Evolutionary conservation across 176 grass and related monocot species (phyloP).

Genomic region (Bromus sterilis): DNA sequence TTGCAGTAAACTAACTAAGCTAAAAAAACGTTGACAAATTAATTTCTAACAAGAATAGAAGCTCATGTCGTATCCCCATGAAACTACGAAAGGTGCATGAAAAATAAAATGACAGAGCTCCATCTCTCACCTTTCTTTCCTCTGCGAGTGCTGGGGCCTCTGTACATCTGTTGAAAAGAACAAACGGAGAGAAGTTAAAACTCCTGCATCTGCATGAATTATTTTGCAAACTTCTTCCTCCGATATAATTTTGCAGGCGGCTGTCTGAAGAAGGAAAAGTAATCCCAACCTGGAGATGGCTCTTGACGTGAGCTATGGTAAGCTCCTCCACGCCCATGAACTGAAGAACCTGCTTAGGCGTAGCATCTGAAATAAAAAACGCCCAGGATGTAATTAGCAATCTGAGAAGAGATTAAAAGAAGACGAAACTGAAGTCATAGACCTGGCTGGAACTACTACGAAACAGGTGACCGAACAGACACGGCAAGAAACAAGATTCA

Average conservation of each 20-base stretch:
- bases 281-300: slow-evolving; percentile 88
- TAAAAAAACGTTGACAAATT: background rate
- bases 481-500: background rate
- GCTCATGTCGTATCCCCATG: background rate
- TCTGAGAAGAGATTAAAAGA: background rate
- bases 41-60: background rate
- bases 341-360: slow-evolving; percentile 79
- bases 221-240: background rate
- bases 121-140: slow-evolving; percentile 50
- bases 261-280: no score
- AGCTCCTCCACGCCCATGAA: slow-evolving; percentile 72
- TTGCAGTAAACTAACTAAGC: background rate
- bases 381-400: background rate
- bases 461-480: background rate
- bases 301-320: slow-evolving; percentile 97
- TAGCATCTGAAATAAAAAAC: slow-evolving; percentile 50
- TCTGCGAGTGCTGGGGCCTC: slow-evolving; percentile 50
- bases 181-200: slow-evolving; percentile 2
- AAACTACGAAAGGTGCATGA: background rate
- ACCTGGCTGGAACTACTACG: background rate
- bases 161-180: slow-evolving; percentile 63
- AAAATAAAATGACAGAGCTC: background rate
- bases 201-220: background rate
- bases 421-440: no score
- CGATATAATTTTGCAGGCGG: background rate